Evolutionary conservation across 371 early-diverging fungal species (phyloP).

Genomic region (Mortierella sp.): DNA sequence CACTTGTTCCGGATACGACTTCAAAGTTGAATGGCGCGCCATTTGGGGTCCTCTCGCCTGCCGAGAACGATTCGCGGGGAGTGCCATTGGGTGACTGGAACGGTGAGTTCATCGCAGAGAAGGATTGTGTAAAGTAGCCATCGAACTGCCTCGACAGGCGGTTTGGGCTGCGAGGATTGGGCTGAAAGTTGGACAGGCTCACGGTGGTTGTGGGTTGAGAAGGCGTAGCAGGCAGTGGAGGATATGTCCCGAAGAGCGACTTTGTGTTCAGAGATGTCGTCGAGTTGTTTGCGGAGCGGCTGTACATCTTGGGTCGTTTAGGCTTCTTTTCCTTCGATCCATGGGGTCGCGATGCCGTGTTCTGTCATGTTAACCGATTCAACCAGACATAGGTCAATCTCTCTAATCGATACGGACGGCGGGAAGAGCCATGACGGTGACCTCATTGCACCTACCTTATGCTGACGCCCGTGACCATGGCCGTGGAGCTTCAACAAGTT

Average conservation of each 20-base stretch:
- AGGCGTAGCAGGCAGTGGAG: slow-evolving; percentile 21
- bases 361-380: not conserved
- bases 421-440: not conserved
- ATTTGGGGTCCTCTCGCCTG: slow-evolving; percentile 11
- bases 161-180: slow-evolving; percentile 8
- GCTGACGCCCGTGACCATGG: slow-evolving; percentile 12
- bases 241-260: slow-evolving; percentile 37
- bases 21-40: not conserved
- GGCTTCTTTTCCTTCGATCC: slow-evolving; percentile 24
- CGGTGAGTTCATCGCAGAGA: slow-evolving; percentile 27
- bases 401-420: too few relatives aligned
- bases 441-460: slow-evolving; percentile 21
- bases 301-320: slow-evolving; percentile 26
- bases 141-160: slow-evolving; percentile 30
- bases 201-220: not conserved
- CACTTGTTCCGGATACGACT: not conserved
- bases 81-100: slow-evolving; percentile 31
- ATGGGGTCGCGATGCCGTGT: slow-evolving; percentile 5
- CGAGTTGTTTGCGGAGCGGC: slow-evolving; percentile 40
- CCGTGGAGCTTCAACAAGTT: slow-evolving; percentile 58
- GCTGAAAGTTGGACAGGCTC: slow-evolving; percentile 30
- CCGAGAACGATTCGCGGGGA: slow-evolving; percentile 38
- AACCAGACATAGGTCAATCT: too few relatives aligned
- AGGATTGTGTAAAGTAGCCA: slow-evolving; percentile 12
- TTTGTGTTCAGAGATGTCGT: slow-evolving; percentile 22